Conservation (phyloP, 768 basidiomycete genomes). For the Dacryopinax primogenitus region DNA sequence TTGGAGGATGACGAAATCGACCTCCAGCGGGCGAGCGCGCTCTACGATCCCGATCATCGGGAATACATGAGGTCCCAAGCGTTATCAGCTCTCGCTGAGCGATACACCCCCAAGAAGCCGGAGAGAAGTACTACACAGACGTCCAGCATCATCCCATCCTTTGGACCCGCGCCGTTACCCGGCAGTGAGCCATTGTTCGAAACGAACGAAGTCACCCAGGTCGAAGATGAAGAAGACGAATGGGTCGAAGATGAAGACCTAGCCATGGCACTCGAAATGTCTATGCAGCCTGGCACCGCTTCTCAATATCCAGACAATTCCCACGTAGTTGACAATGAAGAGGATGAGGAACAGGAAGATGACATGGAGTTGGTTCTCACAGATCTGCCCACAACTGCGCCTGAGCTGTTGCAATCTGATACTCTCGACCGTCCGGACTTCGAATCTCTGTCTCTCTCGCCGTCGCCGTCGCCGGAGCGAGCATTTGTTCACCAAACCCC, state of each 20-base stretch:
- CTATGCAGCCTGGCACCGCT: constrained; percentile 32
- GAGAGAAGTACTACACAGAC: constrained; percentile 6
- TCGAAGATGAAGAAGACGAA: constrained; percentile 21
- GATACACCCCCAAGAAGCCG: constrained; percentile 34
- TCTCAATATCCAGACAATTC: neutral
- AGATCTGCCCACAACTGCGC: neutral
- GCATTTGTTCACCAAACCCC: neutral
- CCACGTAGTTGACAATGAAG: constrained; percentile 7
- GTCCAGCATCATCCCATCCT: constrained; percentile 4
- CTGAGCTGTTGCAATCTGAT: neutral
- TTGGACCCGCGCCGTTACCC: constrained; percentile 24
- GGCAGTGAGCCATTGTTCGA: constrained; percentile 41
- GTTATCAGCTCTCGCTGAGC: constrained; percentile 42
- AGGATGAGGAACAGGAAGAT: neutral
- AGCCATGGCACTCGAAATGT: constrained; percentile 49
- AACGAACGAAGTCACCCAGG: constrained; percentile 26
- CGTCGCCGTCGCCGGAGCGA: neutral
- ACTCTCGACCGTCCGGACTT: constrained; percentile 8
- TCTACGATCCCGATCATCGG: constrained; percentile 48
- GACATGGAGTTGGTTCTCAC: constrained; percentile 6
- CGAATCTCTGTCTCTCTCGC: neutral
- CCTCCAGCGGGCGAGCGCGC: constrained; percentile 15
- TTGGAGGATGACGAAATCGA: constrained; percentile 60
- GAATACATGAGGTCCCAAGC: constrained; percentile 51
- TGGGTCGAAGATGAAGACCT: constrained; percentile 36